These are phyloP conservation scores for Epicoccum sorghinum DNA, from an alignment of 2,329 filamentous ascomycete genomes.

Conservation along the genomic window DNA sequence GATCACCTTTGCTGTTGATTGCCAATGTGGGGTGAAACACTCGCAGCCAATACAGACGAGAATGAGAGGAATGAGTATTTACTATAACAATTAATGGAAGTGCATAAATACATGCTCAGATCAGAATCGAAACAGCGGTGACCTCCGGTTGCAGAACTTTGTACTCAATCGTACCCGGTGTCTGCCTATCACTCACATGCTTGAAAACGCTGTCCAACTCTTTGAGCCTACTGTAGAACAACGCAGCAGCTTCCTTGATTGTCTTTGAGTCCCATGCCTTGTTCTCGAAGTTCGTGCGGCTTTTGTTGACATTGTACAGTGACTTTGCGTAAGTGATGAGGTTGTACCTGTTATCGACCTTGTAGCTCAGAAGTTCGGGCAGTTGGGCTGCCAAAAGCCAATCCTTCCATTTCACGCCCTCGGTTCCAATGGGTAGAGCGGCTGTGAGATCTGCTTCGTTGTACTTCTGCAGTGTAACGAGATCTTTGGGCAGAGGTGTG, in stretches of 20 bases:
- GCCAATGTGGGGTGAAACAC: too few relatives aligned
- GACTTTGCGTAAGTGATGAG: conserved; percentile 15
- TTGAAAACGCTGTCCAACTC: conserved; percentile 9
- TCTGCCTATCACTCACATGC: conserved; percentile 11
- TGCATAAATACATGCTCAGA: background rate
- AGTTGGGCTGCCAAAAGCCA: conserved; percentile 15
- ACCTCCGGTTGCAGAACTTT: conserved; percentile 11
- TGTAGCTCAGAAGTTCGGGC: conserved; percentile 15
- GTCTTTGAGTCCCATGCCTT: conserved; percentile 3
- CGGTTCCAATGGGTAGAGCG: conserved; percentile 8
- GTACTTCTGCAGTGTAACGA: conserved; percentile 5
- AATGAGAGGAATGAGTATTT: too few relatives aligned
- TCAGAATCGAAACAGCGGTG: conserved; percentile 17
- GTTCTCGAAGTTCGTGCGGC: conserved; percentile 6
- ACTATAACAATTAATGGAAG: too few relatives aligned
- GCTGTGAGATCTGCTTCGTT: conserved; percentile 9
- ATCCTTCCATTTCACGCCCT: conserved; percentile 15
- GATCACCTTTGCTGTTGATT: too few relatives aligned
- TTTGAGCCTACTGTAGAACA: conserved; percentile 13
- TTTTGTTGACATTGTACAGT: conserved; percentile 16
- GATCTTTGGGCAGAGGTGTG: conserved; percentile 5
- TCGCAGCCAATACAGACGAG: too few relatives aligned
- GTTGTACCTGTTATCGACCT: conserved; percentile 12
- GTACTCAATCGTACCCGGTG: conserved; percentile 14
- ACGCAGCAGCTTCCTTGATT: conserved; percentile 9